Conservation (phyloP, 371 early-diverging fungal genomes). For the Capniomyces stellatus region DNA sequence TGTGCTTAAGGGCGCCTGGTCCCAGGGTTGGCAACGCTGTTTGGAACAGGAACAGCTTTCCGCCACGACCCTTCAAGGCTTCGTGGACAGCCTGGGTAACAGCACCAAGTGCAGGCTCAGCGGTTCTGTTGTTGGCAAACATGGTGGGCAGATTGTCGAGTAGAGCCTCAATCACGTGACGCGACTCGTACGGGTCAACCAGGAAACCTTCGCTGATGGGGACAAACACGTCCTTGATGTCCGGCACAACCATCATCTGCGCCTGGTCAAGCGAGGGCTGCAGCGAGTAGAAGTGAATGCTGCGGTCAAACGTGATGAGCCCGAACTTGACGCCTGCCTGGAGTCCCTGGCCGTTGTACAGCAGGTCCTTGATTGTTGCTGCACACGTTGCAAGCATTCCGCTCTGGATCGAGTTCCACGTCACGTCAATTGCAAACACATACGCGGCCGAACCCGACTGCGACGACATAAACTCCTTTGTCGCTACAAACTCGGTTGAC, state of each 20-base stretch:
- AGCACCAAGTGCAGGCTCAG: constrained; percentile 65
- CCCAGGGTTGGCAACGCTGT: constrained; percentile 67
- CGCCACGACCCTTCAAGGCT: constrained; percentile 67
- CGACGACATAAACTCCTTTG: constrained; percentile 39
- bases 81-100: constrained; percentile 54
- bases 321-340: constrained; percentile 38
- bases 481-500: constrained; percentile 76
- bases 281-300: constrained; percentile 72
- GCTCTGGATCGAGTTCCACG: constrained; percentile 58
- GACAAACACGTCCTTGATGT: constrained; percentile 79
- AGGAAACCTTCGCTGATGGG: constrained; percentile 73
- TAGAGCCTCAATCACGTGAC: constrained; percentile 53
- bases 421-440: constrained; percentile 87
- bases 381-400: constrained; percentile 57
- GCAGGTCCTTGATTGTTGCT: constrained; percentile 35
- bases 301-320: constrained; percentile 75
- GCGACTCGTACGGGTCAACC: constrained; percentile 62
- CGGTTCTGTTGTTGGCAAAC: constrained; percentile 52
- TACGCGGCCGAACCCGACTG: constrained; percentile 47
- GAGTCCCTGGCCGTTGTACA: constrained; percentile 42
- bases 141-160: constrained; percentile 60
- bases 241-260: constrained; percentile 90
- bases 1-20: constrained; percentile 60
- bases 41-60: constrained; percentile 70
- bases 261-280: constrained; percentile 52